These are phyloP conservation scores for Aspergillus caelatus DNA, from an alignment of 2,329 filamentous ascomycete species.

Conservation along the genomic window DNA sequence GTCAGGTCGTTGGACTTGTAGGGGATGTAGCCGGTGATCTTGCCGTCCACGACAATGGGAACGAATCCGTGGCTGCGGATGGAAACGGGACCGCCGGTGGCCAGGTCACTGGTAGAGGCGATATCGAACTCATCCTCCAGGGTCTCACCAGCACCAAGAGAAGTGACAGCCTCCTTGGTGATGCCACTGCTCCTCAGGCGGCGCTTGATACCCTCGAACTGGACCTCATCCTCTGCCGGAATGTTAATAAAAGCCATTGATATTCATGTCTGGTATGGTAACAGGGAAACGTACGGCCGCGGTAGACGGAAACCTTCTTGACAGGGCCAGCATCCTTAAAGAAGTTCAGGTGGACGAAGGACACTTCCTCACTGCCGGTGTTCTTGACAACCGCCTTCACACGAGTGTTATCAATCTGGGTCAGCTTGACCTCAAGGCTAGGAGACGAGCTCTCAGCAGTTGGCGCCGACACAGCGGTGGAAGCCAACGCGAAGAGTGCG, in stretches of 20 bases:
- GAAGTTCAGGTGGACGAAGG: conserved; percentile 40
- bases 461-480: conserved; percentile 23
- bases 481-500: conserved; percentile 25
- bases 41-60: conserved; percentile 55
- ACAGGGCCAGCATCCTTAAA: conserved; percentile 38
- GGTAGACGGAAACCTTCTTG: conserved; percentile 39
- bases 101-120: conserved; percentile 44
- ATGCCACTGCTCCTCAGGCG: conserved; percentile 32
- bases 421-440: conserved; percentile 35
- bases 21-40: conserved; percentile 57
- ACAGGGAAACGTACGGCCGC: conserved; percentile 26
- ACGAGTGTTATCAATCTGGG: conserved; percentile 33
- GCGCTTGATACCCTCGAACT: conserved; percentile 37
- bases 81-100: conserved; percentile 55
- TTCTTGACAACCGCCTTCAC: conserved; percentile 43
- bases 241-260: conserved; percentile 11
- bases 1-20: conserved; percentile 64
- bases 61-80: conserved; percentile 61
- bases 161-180: conserved; percentile 31
- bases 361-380: conserved; percentile 34
- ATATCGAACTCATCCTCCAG: conserved; percentile 39
- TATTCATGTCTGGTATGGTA: background rate
- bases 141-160: conserved; percentile 31
- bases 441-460: conserved; percentile 9
- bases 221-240: conserved; percentile 29